phyloP scores from a whole-genome alignment of 1,284 basidiomycete species.

The Boletellus sp. region DNA sequence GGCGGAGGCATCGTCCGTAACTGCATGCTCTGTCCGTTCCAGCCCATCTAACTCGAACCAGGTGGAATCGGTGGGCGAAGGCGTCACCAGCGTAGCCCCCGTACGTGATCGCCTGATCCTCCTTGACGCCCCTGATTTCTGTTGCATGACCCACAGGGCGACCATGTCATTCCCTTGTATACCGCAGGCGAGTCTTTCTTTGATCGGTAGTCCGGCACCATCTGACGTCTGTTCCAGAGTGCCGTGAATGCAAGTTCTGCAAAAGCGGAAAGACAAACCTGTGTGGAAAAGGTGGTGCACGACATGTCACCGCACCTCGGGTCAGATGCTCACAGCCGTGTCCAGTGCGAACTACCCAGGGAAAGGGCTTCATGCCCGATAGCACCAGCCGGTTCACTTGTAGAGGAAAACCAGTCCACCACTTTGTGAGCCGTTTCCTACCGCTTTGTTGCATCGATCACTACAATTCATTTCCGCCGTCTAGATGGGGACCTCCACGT shows the following conservation, averaged over 20 bases:
- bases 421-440: conserved; percentile 67
- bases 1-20: conserved; percentile 75
- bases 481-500: conserved; percentile 97
- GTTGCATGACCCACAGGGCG: conserved; percentile 48
- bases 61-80: conserved; percentile 94
- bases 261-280: conserved; percentile 98
- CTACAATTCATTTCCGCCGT: not conserved
- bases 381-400: conserved; percentile 87
- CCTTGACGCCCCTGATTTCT: not conserved
- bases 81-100: conserved; percentile 81
- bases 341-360: conserved; percentile 87
- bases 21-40: not conserved
- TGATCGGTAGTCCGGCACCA: not conserved
- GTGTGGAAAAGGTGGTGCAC: conserved; percentile 72
- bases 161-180: conserved; percentile 93
- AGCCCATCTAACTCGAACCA: conserved; percentile 30
- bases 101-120: conserved; percentile 34
- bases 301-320: not conserved
- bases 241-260: conserved; percentile 96
- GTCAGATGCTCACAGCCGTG: conserved; percentile 7
- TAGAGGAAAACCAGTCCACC: conserved; percentile 84
- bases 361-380: conserved; percentile 96
- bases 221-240: conserved; percentile 55
- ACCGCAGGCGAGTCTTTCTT: conserved; percentile 65
- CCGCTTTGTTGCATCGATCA: not conserved